Base-by-base conservation (phyloP, 495 filamentous ascomycete genomes). In the Xylaria grammica region DNA sequence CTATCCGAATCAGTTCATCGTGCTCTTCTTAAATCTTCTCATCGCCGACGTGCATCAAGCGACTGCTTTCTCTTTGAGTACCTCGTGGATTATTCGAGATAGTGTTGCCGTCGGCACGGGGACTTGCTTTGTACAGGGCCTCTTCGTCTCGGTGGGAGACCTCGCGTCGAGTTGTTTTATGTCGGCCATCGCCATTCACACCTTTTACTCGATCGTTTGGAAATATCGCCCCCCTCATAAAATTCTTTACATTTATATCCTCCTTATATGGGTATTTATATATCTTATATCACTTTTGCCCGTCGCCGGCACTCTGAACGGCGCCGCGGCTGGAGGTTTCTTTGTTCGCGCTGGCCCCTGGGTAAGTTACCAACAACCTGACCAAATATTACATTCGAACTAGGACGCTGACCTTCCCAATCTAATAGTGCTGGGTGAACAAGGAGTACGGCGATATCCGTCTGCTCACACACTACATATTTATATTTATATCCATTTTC, bases 391-490 rank as follows among this genome's bases (percentile, higher is more conserved):
- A 9, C 17, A 0, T 1, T 32, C n/a, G 22, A 45, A n/a, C 52
- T 15, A 27, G 44, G 58, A 30, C n/a, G 57, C 64, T 61, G 15
- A 62, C 19, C 32, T 46, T 54, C 34, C 52, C 38, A 51, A 32
- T 60, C 20, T 30, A 36, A 2, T 64, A 90, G 90, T 92, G 90
- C 74, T 92, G 90, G 90, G 84, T 92, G 34, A 88, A 84, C 66
- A 72, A 79, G 42, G 73, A 81, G 1, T 91, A 87, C 73, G 82
- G 87, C 60, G 67, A 72, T 6, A 78, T 86, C 44, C 90, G 90
- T 65, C 82, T 94, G 0, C 86, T 84, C 80, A 83, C 89, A 20
- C 91, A 94, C 68, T 94, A 94, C 69, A 81, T 93, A 65, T 94
- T 88, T 85, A 90, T 93, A 74, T 92, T 93, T 76, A 74, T 92